These are phyloP conservation scores for Selenicereus undatus DNA, from an alignment of 148 eudicot species.

Conservation along the genomic window DNA sequence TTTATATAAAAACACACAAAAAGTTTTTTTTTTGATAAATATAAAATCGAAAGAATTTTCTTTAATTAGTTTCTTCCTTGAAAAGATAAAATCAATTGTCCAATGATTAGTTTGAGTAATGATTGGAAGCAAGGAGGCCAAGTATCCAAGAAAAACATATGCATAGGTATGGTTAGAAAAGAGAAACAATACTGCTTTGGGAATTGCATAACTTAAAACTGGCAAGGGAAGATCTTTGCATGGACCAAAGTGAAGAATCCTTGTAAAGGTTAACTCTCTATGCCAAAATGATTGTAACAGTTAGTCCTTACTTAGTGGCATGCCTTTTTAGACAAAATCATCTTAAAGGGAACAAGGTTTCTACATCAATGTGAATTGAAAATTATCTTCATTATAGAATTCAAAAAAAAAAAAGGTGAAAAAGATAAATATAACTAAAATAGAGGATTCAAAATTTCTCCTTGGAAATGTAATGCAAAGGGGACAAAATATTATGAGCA, in stretches of 20 bases:
- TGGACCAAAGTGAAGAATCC: constrained; percentile 15
- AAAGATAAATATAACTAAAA: too few relatives aligned
- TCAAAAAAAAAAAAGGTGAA: background rate
- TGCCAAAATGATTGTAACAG: constrained; percentile 4
- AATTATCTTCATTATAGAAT: too few relatives aligned
- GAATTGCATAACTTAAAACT: background rate
- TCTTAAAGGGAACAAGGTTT: constrained; percentile 1
- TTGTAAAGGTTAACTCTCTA: constrained; percentile 1
- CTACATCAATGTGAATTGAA: background rate
- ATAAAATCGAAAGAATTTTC: too few relatives aligned
- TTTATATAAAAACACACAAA: too few relatives aligned
- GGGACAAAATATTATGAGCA: background rate
- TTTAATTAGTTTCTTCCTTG: too few relatives aligned
- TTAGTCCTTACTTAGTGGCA: constrained; percentile 11
- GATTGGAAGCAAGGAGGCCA: background rate
- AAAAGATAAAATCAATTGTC: background rate
- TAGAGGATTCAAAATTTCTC: too few relatives aligned
- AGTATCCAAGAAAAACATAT: background rate
- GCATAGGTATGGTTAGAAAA: background rate
- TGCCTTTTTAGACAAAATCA: constrained; percentile 1
- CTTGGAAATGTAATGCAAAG: background rate
- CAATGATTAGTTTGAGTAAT: background rate
- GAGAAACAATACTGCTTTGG: background rate
- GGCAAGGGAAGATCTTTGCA: background rate
- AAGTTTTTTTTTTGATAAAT: background rate